Base-by-base conservation (phyloP, 129 eudicot species). In the Pittosporum tobira region DNA sequence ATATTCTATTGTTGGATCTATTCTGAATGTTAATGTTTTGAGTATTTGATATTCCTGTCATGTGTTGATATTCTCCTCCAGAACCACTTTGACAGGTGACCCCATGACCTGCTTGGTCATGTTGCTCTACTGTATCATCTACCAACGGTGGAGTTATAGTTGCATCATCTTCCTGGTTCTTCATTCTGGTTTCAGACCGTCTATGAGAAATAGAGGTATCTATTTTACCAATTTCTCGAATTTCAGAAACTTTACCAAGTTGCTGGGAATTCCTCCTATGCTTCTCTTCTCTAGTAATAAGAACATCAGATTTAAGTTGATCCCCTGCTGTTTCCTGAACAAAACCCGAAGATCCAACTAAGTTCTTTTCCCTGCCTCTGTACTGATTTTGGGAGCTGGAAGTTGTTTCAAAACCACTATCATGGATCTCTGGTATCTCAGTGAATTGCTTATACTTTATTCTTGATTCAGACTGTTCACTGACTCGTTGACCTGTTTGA, bases 381-480 rank as follows among this genome's bases (percentile, higher is more conserved):
- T 70, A 70, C 59, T 23, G 62, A 26, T 68, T 76, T 63, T 59
- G 67, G 16, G 68, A 68, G 64, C 67, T 71, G 27, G 67, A 67
- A 66, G 63, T 55, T 38, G 77, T 55, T 50, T 56, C 59, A 54
- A 29, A 49, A 61, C 59, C 72, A 69, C 38, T 37, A 51, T 52
- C 51, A 45, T 60, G 45, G 19, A 45, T 63, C 22, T 75, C 64
- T 2, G 64, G 23, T 28, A 12, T 47, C 57, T 65, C 72, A 21
- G 36, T 22, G 19, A 65, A 70, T 31, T 70, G 80, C 59, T 79
- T 80, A 72, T 75, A 74, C 61, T 79, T 79, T 61, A 54, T 34
- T 45, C 53, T 79, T 7, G 88, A 74, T 48, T 73, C 73, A 11
- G 70, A 56, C 28, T 63, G 71, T 31, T 38, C 70, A 15, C 36